These are phyloP conservation scores for Pugionium dolabratum DNA, from an alignment of 345 rosid genomes.

Conservation along the genomic window DNA sequence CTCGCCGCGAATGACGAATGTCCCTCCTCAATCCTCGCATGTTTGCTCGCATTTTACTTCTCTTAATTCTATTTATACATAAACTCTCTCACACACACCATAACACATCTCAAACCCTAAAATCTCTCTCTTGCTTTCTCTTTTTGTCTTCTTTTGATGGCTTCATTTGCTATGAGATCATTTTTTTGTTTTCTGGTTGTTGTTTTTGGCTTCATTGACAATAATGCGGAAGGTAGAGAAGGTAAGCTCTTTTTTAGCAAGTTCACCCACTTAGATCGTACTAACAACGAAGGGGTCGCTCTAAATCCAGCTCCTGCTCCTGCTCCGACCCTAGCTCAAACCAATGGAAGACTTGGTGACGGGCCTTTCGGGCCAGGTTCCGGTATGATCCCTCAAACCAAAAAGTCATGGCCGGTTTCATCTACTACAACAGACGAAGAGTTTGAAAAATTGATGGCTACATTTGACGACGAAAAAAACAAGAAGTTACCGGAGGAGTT, in stretches of 20 bases:
- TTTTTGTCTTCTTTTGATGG: conserved; percentile 41
- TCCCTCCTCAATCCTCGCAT: conserved; percentile 49
- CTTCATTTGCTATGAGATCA: conserved; percentile 29
- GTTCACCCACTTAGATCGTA: conserved; percentile 43
- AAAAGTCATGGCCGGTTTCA: conserved; percentile 44
- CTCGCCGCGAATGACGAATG: conserved; percentile 22
- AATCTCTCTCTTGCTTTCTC: background rate
- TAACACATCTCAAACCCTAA: conserved; percentile 9
- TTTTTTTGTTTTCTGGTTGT: conserved; percentile 34
- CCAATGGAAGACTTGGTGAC: conserved; percentile 40
- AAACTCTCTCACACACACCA: conserved; percentile 18
- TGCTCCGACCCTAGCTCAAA: conserved; percentile 28
- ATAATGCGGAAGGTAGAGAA: conserved; percentile 53
- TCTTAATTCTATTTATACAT: conserved; percentile 34
- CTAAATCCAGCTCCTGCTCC: conserved; percentile 34
- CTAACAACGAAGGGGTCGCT: conserved; percentile 13
- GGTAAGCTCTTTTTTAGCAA: conserved; percentile 62
- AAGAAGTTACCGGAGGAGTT: conserved; percentile 32
- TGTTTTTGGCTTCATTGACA: conserved; percentile 28
- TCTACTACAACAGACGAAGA: conserved; percentile 39
- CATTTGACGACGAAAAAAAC: conserved; percentile 43
- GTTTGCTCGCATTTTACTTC: conserved; percentile 32
- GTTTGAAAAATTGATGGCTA: conserved; percentile 41
- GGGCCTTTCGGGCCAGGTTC: conserved; percentile 53
- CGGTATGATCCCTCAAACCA: conserved; percentile 44